Conservation (phyloP, 2,329 filamentous ascomycete genomes). For the Verticillium alfalfae region DNA sequence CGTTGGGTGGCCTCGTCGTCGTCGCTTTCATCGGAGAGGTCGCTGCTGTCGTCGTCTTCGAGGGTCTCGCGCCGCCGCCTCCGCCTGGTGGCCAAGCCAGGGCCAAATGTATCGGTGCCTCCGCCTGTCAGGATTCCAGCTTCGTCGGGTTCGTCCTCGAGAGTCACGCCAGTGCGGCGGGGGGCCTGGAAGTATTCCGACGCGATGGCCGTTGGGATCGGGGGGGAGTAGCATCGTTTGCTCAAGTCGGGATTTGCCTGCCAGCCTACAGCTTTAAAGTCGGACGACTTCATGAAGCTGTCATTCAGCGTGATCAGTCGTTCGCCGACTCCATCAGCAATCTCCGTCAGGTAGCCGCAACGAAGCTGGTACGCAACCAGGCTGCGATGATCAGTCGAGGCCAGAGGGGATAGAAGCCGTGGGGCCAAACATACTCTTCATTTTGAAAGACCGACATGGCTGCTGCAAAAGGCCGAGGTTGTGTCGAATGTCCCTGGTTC, state of each 20-base stretch:
- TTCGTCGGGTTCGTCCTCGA: constrained; percentile 68
- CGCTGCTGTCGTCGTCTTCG: constrained; percentile 81
- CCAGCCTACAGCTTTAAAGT: constrained; percentile 82
- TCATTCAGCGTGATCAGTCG: constrained; percentile 78
- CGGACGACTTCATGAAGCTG: constrained; percentile 69
- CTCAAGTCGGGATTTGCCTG: constrained; percentile 66
- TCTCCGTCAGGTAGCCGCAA: constrained; percentile 71
- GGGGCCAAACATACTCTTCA: constrained; percentile 26
- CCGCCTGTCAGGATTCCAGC: constrained; percentile 66
- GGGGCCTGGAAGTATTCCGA: constrained; percentile 79
- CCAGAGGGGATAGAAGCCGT: background rate
- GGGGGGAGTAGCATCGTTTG: constrained; percentile 80
- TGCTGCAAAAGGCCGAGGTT: background rate
- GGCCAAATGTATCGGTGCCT: constrained; percentile 63
- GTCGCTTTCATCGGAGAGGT: constrained; percentile 79
- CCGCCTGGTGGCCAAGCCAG: constrained; percentile 61
- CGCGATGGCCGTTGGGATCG: constrained; percentile 75
- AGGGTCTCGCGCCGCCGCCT: constrained; percentile 65
- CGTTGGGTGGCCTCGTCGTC: constrained; percentile 62
- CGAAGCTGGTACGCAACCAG: constrained; percentile 80
- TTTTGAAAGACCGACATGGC: constrained; percentile 38
- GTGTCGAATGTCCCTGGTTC: background rate
- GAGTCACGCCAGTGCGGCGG: constrained; percentile 54
- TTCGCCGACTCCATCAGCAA: constrained; percentile 80
- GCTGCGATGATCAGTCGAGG: constrained; percentile 33